Conservation (phyloP, 768 basidiomycete species). For the Mycena crocata region DNA sequence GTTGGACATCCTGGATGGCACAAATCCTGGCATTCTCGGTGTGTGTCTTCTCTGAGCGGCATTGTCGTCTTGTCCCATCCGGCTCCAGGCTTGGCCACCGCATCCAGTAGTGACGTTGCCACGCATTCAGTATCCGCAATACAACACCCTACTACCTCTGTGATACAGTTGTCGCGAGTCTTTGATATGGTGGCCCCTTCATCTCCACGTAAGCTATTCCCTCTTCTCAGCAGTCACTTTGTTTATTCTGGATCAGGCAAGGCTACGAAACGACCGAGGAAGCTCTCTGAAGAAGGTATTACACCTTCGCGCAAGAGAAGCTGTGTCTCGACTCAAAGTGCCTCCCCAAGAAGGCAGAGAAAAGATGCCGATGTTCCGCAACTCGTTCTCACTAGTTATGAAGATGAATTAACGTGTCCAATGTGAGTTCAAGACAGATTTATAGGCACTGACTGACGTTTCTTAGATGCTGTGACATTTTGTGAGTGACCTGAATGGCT, state of each 20-base stretch:
- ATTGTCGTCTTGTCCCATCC: too few species aligned
- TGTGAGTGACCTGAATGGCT: slow-evolving; percentile 58
- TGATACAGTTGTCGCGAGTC: neutral
- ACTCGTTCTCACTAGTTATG: slow-evolving; percentile 56
- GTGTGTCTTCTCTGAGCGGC: neutral
- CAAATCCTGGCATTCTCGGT: neutral
- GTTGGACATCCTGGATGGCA: slow-evolving; percentile 58
- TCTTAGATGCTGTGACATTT: slow-evolving; percentile 75
- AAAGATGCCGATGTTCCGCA: neutral
- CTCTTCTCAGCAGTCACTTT: neutral
- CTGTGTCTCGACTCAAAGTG: neutral
- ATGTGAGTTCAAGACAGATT: slow-evolving; percentile 61
- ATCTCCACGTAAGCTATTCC: neutral
- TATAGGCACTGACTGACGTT: slow-evolving; percentile 13
- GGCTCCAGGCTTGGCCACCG: too few species aligned
- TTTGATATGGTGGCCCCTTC: too few species aligned
- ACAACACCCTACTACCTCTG: neutral
- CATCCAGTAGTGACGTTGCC: too few species aligned
- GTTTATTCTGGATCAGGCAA: neutral
- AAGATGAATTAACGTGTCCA: slow-evolving; percentile 76
- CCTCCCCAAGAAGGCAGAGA: slow-evolving; percentile 8
- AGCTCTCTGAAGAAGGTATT: neutral
- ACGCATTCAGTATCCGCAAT: too few species aligned
- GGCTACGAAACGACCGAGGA: neutral
- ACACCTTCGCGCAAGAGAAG: slow-evolving; percentile 13